Conservation (phyloP, 2,329 filamentous ascomycete species). For the Cordyceps fumosorosea region DNA sequence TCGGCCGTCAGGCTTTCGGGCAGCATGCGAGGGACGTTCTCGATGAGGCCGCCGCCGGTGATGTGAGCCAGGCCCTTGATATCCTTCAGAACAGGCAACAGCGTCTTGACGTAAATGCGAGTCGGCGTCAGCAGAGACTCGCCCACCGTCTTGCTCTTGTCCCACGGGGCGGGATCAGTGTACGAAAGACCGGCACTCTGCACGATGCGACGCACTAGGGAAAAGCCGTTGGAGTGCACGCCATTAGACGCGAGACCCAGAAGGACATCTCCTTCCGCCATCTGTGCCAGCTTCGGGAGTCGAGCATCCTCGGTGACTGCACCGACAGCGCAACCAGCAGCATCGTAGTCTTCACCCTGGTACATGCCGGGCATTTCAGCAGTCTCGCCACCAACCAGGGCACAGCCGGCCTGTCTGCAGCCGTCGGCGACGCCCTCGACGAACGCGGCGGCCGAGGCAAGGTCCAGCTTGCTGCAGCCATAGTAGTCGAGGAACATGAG, state of each 20-base stretch:
- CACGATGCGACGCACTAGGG: constrained; percentile 86
- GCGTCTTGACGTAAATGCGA: constrained; percentile 81
- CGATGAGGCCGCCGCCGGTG: constrained; percentile 84
- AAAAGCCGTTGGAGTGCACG: constrained; percentile 95
- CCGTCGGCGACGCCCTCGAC: constrained; percentile 85
- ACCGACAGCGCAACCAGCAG: neutral
- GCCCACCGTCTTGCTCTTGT: constrained; percentile 56
- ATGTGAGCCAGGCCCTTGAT: constrained; percentile 96
- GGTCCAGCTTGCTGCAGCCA: constrained; percentile 81
- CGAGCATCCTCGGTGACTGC: constrained; percentile 43
- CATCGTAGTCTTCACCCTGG: constrained; percentile 66
- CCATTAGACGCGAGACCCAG: constrained; percentile 81
- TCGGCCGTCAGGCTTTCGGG: constrained; percentile 71
- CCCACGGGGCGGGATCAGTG: constrained; percentile 71
- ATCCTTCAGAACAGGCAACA: constrained; percentile 61
- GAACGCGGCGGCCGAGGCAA: constrained; percentile 73
- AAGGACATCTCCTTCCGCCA: constrained; percentile 77
- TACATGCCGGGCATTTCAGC: constrained; percentile 98
- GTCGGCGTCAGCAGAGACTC: constrained; percentile 80
- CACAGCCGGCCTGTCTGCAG: constrained; percentile 78
- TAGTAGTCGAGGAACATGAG: constrained; percentile 98
- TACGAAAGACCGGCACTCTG: constrained; percentile 66
- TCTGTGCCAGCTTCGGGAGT: constrained; percentile 68
- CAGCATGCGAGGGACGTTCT: constrained; percentile 94
- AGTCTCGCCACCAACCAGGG: constrained; percentile 93